Conservation (phyloP, 1,284 basidiomycete species). For the Naganishia sp. region DNA sequence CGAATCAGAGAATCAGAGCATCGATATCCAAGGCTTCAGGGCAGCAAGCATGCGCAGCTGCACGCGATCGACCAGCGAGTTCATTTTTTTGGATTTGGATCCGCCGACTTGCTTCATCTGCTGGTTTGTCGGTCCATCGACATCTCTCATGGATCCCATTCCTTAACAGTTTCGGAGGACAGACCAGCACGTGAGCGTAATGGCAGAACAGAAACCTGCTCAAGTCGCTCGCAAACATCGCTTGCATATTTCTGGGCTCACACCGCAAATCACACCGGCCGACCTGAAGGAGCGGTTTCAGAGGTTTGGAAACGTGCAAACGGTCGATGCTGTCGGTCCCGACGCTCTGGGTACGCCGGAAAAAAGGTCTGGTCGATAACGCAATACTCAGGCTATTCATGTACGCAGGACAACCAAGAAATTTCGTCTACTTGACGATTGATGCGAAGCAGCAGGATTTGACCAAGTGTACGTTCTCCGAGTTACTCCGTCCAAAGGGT, state of each 20-base stretch:
- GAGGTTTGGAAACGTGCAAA: constrained; percentile 46
- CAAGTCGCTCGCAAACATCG: constrained; percentile 40
- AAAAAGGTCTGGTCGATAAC: neutral
- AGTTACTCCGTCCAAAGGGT: too few species aligned
- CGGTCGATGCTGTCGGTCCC: constrained; percentile 45
- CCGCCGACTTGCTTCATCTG: neutral
- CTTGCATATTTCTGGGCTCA: constrained; percentile 51
- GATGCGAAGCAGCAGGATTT: constrained; percentile 47
- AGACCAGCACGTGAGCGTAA: neutral
- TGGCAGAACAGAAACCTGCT: too few species aligned
- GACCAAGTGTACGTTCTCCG: constrained; percentile 44
- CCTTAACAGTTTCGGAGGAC: neutral
- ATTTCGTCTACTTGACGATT: constrained; percentile 50
- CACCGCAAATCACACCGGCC: constrained; percentile 45
- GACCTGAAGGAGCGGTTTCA: constrained; percentile 52
- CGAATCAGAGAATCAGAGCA: too few species aligned
- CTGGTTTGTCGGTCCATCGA: neutral
- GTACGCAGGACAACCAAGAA: constrained; percentile 44
- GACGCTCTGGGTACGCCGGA: constrained; percentile 47
- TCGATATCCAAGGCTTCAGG: too few species aligned
- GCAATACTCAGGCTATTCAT: neutral
- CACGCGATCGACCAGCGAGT: too few species aligned
- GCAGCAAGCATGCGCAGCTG: too few species aligned
- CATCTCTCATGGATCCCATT: too few species aligned
- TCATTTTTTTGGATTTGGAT: too few species aligned